phyloP scores from a whole-genome alignment of 2,329 filamentous ascomycete species.

The Aureobasidium sp. region DNA sequence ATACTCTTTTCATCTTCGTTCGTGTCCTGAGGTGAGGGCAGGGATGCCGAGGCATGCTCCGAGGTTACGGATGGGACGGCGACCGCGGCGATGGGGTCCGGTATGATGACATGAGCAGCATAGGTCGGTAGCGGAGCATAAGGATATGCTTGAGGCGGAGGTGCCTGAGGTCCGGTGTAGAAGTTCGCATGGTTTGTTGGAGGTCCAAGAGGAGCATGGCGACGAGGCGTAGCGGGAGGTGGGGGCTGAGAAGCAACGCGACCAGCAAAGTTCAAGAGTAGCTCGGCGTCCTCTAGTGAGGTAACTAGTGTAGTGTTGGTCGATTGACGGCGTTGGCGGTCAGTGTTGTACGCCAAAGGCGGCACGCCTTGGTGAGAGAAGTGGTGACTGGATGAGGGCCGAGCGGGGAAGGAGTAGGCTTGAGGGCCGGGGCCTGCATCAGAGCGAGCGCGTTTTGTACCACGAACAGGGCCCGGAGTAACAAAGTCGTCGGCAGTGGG shows the following conservation, averaged over 20 bases:
- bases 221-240: not conserved
- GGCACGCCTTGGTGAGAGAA: slow-evolving; percentile 23
- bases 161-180: not conserved
- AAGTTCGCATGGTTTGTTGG: not conserved
- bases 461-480: slow-evolving; percentile 20
- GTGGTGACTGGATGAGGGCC: slow-evolving; percentile 41
- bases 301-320: slow-evolving; percentile 20
- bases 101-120: not conserved
- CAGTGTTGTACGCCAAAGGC: slow-evolving; percentile 13
- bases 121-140: not conserved
- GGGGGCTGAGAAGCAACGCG: slow-evolving; percentile 14
- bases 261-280: slow-evolving; percentile 36
- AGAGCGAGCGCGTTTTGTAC: slow-evolving; percentile 50
- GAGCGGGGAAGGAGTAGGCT: slow-evolving; percentile 29
- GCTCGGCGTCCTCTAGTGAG: slow-evolving; percentile 37
- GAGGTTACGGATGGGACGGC: not conserved
- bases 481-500: slow-evolving; percentile 17
- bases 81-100: not conserved
- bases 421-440: slow-evolving; percentile 44
- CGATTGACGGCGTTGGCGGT: slow-evolving; percentile 20
- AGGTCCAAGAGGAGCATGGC: slow-evolving; percentile 13
- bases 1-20: slow-evolving; percentile 13
- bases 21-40: slow-evolving; percentile 12
- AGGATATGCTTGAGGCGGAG: slow-evolving; percentile 1
- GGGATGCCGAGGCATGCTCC: slow-evolving; percentile 1